Conservation (phyloP, 768 basidiomycete genomes). For the Leucocoprinus leucothites region DNA sequence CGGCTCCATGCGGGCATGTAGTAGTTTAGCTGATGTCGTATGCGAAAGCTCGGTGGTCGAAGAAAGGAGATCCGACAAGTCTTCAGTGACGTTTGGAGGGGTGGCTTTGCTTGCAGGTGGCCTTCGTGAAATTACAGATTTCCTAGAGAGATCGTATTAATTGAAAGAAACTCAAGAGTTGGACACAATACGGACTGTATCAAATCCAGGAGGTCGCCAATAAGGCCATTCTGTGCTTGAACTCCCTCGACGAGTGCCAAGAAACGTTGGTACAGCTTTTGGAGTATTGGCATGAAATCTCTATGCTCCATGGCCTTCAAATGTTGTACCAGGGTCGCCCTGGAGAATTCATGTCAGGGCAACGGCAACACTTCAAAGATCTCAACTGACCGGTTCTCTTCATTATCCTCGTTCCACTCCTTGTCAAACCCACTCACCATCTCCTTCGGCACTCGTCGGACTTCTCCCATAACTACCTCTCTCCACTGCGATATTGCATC, state of each 20-base stretch:
- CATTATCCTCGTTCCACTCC: constrained; percentile 42
- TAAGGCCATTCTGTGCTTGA: constrained; percentile 53
- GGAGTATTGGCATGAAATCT: constrained; percentile 64
- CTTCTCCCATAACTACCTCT: constrained; percentile 59
- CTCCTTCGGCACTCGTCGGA: constrained; percentile 53
- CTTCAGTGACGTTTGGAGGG: constrained; percentile 48
- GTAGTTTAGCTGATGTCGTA: constrained; percentile 74
- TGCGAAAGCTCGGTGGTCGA: constrained; percentile 86
- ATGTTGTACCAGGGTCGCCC: constrained; percentile 47
- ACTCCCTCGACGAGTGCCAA: constrained; percentile 67
- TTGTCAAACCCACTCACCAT: constrained; percentile 50
- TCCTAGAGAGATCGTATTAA: neutral
- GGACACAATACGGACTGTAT: constrained; percentile 28
- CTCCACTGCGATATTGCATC: constrained; percentile 70
- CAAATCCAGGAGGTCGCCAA: constrained; percentile 56
- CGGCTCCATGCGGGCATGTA: constrained; percentile 73
- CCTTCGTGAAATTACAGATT: neutral
- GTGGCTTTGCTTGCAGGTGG: neutral
- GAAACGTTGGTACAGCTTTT: constrained; percentile 56
- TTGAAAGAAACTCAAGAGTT: neutral
- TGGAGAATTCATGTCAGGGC: constrained; percentile 14
- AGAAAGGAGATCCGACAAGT: constrained; percentile 72
- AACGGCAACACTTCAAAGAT: neutral
- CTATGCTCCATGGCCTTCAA: constrained; percentile 66
- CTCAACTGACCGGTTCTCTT: constrained; percentile 16